Evolutionary conservation across 116 monocot genomes (phyloP), one percentile per base, ranked within the genome.

Genomic region (Cymodocea nodosa): DNA sequence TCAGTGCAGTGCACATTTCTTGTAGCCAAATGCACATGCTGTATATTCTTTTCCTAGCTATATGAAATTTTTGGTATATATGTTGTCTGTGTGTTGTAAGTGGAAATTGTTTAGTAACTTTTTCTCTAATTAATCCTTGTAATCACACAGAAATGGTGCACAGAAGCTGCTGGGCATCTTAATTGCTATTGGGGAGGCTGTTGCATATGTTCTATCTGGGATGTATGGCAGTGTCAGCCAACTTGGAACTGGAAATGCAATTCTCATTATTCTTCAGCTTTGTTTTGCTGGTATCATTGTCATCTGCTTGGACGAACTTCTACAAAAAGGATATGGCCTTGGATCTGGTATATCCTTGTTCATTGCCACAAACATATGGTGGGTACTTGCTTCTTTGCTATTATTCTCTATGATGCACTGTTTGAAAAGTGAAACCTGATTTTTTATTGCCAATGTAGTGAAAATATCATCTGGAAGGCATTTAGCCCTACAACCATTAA

Each of bases 221-320:
- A 87, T 87, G 87, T 87, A 87, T 78, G 83, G 87, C 36, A 87
- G 83, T 76, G 87, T 87, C 35, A 80, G 64, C 69, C 83, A 83
- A 49, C 80, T 83, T 70, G 87, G 82, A 48, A 71, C 87, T 60
- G 87, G 87, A 40, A 87, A 87, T 76, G 87, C 87, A 40, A 83
- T 87, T 57, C 75, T 87, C 19, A 83, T 87, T 23, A 87, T 87
- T 64, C 76, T 87, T 70, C 87, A 87, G 35, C 83, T 87, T 68
- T 80, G 72, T 64, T 70, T 77, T 74, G 81, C 70, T 67, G 74
- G 81, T 4, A 74, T 77, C 22, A 82, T 82, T 35, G 81, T 82
- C 23, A 82, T 82, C 18, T 82, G 81, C 35, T 64, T 82, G 57
- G 81, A 82, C 54, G 77, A 77, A 60, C 83, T 83, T 71, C 83